Conservation (phyloP, 225 moss, liverwort and hornwort species). For the Polytrichum formosum region DNA sequence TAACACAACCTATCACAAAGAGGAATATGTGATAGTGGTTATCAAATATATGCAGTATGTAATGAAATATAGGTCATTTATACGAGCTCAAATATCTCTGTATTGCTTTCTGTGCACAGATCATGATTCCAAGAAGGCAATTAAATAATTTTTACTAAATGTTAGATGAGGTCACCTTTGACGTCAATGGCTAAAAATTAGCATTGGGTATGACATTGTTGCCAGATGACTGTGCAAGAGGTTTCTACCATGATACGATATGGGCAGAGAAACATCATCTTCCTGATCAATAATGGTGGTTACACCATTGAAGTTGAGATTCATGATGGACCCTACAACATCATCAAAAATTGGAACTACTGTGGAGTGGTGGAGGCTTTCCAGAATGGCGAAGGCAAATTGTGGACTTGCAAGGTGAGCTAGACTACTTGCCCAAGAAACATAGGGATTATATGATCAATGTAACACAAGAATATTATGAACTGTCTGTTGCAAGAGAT, state of each 20-base stretch:
- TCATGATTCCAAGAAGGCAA: not conserved
- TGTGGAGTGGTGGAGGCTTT: conserved; percentile 60
- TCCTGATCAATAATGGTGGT: conserved; percentile 72
- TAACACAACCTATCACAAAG: not conserved
- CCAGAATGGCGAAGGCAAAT: conserved; percentile 57
- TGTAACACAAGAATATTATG: too few relatives aligned
- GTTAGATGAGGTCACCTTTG: not conserved
- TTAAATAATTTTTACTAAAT: not conserved
- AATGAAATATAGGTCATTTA: not conserved
- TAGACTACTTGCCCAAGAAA: not conserved
- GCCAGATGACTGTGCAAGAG: conserved; percentile 65
- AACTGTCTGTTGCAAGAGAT: too few relatives aligned
- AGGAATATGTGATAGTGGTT: not conserved
- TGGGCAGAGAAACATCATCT: conserved; percentile 56
- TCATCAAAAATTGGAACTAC: conserved; percentile 80
- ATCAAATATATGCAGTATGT: not conserved
- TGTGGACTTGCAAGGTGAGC: conserved; percentile 58
- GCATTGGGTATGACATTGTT: not conserved
- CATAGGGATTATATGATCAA: not conserved
- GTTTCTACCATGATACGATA: conserved; percentile 71
- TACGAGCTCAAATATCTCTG: not conserved
- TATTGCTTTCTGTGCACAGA: not conserved
- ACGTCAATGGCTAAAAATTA: not conserved
- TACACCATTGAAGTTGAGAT: conserved; percentile 85
- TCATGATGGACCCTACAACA: conserved; percentile 79